phyloP scores from a whole-genome alignment of 495 filamentous ascomycete species.

The Apodospora peruviana region DNA sequence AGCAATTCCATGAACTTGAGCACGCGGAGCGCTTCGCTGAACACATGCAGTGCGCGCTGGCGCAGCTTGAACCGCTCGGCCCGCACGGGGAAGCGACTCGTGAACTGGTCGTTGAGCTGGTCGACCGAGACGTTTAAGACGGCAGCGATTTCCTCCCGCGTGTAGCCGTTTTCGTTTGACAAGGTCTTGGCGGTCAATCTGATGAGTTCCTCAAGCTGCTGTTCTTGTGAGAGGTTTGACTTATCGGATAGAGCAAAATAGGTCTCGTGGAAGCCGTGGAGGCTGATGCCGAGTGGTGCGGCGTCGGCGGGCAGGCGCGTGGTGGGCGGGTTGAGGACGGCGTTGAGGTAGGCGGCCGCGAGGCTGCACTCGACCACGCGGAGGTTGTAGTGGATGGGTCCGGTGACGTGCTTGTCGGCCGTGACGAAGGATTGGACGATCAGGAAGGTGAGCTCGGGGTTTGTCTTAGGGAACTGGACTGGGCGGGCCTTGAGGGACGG shows the following conservation, averaged over 20 bases:
- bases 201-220: constrained; percentile 64
- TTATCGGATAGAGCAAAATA: constrained; percentile 56
- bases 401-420: constrained; percentile 90
- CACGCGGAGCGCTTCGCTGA: constrained; percentile 82
- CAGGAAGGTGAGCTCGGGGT: constrained; percentile 82
- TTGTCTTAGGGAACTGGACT: constrained; percentile 76
- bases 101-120: constrained; percentile 68
- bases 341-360: constrained; percentile 64
- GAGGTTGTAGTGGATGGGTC: constrained; percentile 90
- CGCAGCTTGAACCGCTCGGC: constrained; percentile 84
- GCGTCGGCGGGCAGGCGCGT: constrained; percentile 68
- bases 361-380: constrained; percentile 92
- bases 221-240: constrained; percentile 22
- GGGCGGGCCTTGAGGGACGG: constrained; percentile 70
- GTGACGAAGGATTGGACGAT: constrained; percentile 92
- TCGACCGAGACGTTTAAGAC: constrained; percentile 62
- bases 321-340: constrained; percentile 49
- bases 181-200: constrained; percentile 58
- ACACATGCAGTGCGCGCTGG: constrained; percentile 84
- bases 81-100: constrained; percentile 79
- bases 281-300: constrained; percentile 74
- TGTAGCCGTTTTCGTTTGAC: constrained; percentile 74
- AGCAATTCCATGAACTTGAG: constrained; percentile 74
- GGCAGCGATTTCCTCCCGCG: constrained; percentile 76
- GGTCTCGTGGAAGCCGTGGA: constrained; percentile 79